Evolutionary conservation across 192 early-diverging fungal species (phyloP), one percentile per base, ranked within the genome.

Genomic region (Coemansia sp.): DNA sequence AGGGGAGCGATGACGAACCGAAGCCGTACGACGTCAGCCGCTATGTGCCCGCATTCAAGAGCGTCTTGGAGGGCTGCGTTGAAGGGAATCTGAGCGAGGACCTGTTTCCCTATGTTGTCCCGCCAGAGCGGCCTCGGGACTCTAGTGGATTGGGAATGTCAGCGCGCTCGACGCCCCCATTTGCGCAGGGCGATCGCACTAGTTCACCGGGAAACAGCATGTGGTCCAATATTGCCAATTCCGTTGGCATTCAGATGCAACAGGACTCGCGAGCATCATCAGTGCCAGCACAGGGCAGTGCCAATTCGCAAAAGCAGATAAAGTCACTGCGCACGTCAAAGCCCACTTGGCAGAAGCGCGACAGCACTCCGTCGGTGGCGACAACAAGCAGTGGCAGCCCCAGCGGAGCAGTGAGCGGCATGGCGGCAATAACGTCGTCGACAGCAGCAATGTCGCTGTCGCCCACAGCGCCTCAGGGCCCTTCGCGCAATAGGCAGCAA

Each of bases 291-390:
- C 68, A 71, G 65, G 62, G 56, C 39, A 34, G 52, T 10, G 42
- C 15, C 54, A 7, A 36, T 17, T 60, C 36, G n/a, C 43, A 63
- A 1, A 70, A 67, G 12, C 76, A 73, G 43, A 72, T 80, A 39
- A 72, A 69, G 41, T 80, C 77, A 7, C 68, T 80, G 43, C 77
- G 77, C 32, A 70, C 67, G 26, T 67, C 70, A 10, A 56, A 64
- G 40, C 77, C 70, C 8, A 74, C 77, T n/a, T 80, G 77, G 77
- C 77, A 80, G 56, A 80, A 80, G 64, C 77, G 77, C 46, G 77
- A 80, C 19, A 74, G 71, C 64, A 56, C 77, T 11, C 77, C 77
- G 9, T 56, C 74, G 2, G 43, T 41, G 15, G 40, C 60, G 21
- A 21, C 63, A 5, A 40, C 27, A 0, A 40, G 57, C n/a, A 62